Percentiles rank a stretch among this genome's conserved stretches.
Evolutionary conservation across 2,329 filamentous ascomycete genomes (phyloP).

Genomic region (Akanthomyces dipterigenus): DNA sequence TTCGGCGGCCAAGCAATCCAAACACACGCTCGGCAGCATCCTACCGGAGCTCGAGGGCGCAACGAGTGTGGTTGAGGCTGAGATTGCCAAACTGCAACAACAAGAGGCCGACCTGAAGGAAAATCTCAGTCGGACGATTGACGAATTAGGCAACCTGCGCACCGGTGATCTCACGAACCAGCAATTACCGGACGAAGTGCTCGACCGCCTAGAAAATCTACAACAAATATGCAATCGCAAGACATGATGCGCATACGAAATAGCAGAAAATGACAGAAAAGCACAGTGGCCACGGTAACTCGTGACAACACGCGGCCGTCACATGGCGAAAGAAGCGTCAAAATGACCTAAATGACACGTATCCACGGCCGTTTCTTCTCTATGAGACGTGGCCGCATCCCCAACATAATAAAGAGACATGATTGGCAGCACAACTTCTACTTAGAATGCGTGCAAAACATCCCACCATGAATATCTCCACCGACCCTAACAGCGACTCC

Average conservation of each 20-base stretch:
- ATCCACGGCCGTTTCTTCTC: constrained; percentile 1
- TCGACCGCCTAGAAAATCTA: constrained; percentile 52
- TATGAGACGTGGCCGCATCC: constrained; percentile 10
- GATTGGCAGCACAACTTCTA: constrained; percentile 15
- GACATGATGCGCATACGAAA: constrained; percentile 20
- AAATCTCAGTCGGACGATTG: constrained; percentile 59
- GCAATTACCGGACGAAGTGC: constrained; percentile 57
- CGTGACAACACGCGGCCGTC: background rate
- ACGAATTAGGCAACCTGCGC: constrained; percentile 71
- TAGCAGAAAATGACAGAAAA: no score
- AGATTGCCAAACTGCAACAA: constrained; percentile 58
- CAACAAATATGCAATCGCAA: constrained; percentile 55
- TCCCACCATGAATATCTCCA: background rate
- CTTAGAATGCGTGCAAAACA: constrained; percentile 11
- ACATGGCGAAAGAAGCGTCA: background rate
- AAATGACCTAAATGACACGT: constrained; percentile 12
- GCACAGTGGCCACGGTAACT: background rate
- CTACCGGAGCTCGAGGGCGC: constrained; percentile 64
- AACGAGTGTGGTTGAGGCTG: constrained; percentile 55
- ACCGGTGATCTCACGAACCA: constrained; percentile 68
- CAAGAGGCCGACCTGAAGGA: constrained; percentile 56
- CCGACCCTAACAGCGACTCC: background rate
- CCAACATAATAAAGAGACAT: constrained; percentile 1
- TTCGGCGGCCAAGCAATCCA: constrained; percentile 37
- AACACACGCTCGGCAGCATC: constrained; percentile 58